Conservation (phyloP, 1,284 basidiomycete species). For the Ustilago cynodontis region DNA sequence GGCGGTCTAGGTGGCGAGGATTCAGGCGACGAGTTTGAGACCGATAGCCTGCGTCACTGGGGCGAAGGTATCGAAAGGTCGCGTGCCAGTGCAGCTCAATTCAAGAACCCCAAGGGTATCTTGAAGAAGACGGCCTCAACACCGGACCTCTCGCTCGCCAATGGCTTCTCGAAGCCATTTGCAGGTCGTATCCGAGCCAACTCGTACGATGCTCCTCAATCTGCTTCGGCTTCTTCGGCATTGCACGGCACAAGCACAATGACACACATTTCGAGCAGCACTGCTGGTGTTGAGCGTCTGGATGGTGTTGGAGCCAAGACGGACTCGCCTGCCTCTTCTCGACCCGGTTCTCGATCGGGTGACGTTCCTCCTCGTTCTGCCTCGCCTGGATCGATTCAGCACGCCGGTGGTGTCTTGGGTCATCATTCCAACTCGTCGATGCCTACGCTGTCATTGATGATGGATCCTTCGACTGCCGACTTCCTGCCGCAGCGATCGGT, state of each 20-base stretch:
- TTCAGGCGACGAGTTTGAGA: conserved; percentile 73
- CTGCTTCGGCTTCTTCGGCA: conserved; percentile 21
- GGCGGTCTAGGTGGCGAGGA: conserved; percentile 67
- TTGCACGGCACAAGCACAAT: conserved; percentile 47
- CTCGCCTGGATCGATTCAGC: conserved; percentile 44
- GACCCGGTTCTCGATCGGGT: conserved; percentile 38
- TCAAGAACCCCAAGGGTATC: conserved; percentile 83
- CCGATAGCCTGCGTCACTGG: conserved; percentile 69
- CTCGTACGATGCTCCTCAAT: conserved; percentile 70
- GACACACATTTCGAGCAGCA: conserved; percentile 60
- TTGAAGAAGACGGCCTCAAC: conserved; percentile 75
- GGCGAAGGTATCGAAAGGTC: conserved; percentile 79
- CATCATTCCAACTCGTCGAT: conserved; percentile 74
- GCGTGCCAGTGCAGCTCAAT: conserved; percentile 75
- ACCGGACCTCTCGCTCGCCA: conserved; percentile 42
- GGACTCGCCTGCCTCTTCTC: conserved; percentile 48
- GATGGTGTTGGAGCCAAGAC: conserved; percentile 58
- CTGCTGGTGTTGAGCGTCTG: conserved; percentile 59
- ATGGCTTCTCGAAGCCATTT: conserved; percentile 57
- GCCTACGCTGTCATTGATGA: conserved; percentile 85
- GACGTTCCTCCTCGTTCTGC: conserved; percentile 37
- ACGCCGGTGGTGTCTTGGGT: conserved; percentile 50
- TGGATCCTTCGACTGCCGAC: conserved; percentile 71
- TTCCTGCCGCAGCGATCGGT: conserved; percentile 55
- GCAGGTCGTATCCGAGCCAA: conserved; percentile 67